Conservation (phyloP, 2,329 filamentous ascomycete genomes). For the Sclerotinia sclerotiorum region DNA sequence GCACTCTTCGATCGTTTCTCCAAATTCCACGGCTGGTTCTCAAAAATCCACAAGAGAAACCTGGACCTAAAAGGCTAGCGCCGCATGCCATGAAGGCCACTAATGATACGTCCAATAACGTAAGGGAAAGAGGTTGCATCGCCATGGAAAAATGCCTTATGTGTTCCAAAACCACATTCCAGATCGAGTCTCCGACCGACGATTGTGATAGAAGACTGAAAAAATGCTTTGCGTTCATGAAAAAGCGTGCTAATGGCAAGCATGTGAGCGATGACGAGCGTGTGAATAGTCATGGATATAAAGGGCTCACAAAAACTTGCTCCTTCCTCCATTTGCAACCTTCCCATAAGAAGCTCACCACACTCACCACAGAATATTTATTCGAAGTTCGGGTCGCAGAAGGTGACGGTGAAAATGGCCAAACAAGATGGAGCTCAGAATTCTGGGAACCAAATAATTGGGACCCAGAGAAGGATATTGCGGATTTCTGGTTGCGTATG, state of each 20-base stretch:
- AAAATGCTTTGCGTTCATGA: not conserved
- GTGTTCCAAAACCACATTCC: not conserved
- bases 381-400: not conserved
- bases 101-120: not conserved
- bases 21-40: not conserved
- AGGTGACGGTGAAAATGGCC: not conserved
- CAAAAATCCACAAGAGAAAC: not conserved
- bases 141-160: not conserved
- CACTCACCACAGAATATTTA: not conserved
- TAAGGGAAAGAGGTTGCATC: not conserved
- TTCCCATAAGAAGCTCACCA: not conserved
- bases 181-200: not conserved
- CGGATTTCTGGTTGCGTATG: not conserved
- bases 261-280: too few relatives aligned
- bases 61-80: not conserved
- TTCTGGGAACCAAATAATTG: not conserved
- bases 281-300: not conserved
- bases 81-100: too few relatives aligned
- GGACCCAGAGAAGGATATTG: not conserved
- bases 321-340: not conserved
- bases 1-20: not conserved
- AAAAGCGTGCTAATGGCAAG: not conserved
- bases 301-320: too few relatives aligned
- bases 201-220: not conserved
- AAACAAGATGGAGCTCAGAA: not conserved